Conservation (phyloP, 345 rosid species). For the Populus davidiana region DNA sequence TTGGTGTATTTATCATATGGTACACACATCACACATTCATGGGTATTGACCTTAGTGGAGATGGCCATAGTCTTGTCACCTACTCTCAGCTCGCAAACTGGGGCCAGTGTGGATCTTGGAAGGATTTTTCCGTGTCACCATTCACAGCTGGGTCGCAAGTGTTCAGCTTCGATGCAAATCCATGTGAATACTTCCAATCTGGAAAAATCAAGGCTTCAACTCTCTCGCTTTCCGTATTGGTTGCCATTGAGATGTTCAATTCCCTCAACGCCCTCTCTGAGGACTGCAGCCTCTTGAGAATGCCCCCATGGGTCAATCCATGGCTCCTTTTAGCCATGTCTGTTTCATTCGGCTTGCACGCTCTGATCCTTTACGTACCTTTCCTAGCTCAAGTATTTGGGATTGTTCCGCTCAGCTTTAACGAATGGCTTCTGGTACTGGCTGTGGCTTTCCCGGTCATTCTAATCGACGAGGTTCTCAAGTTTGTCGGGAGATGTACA, state of each 20-base stretch:
- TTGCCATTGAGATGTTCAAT: conserved; percentile 96
- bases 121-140: conserved; percentile 57
- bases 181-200: conserved; percentile 75
- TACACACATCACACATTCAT: conserved; percentile 66
- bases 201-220: conserved; percentile 93
- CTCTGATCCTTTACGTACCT: conserved; percentile 80
- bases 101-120: conserved; percentile 81
- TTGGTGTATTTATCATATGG: conserved; percentile 93
- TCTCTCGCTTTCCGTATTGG: conserved; percentile 85
- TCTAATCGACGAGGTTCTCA: conserved; percentile 78
- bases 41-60: conserved; percentile 86
- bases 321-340: conserved; percentile 86
- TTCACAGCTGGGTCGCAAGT: conserved; percentile 72
- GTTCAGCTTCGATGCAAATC: conserved; percentile 50
- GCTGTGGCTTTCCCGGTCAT: conserved; percentile 78
- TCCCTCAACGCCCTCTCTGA: conserved; percentile 92
- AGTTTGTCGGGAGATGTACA: conserved; percentile 69
- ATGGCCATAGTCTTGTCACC: conserved; percentile 81
- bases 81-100: conserved; percentile 82
- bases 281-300: conserved; percentile 72
- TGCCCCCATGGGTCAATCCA: conserved; percentile 99
- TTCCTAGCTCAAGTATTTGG: conserved; percentile 78
- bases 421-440: conserved; percentile 88
- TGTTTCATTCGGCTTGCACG: conserved; percentile 72
- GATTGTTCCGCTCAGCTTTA: conserved; percentile 75